phyloP scores from a whole-genome alignment of 495 filamentous ascomycete species.

The Pyrenula massariospora region DNA sequence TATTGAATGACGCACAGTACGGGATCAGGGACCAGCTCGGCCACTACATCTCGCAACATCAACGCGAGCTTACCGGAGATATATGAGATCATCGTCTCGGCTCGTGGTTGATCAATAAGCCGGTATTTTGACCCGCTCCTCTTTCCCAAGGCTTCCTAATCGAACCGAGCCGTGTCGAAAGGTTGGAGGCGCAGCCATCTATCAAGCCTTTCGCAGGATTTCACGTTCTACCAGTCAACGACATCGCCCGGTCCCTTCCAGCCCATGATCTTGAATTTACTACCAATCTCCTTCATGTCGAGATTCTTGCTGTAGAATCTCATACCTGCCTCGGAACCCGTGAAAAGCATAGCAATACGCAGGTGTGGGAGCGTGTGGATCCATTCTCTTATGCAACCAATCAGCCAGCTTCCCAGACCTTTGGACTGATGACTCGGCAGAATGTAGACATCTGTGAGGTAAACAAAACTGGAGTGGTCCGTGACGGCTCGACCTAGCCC shows the following conservation, averaged over 20 bases:
- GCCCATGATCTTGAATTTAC: background rate
- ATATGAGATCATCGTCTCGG: no score
- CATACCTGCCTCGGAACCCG: conserved; percentile 19
- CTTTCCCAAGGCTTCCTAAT: no score
- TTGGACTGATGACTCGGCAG: conserved; percentile 38
- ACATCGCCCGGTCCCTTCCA: background rate
- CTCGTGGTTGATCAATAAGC: no score
- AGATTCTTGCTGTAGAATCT: conserved; percentile 33
- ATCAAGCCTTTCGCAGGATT: no score
- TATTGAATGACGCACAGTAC: no score
- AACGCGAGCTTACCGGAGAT: no score
- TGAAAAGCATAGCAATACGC: conserved; percentile 41
- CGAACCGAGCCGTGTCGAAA: no score
- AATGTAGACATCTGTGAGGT: conserved; percentile 60
- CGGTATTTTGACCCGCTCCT: no score
- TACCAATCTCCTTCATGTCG: conserved; percentile 18
- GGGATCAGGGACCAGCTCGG: no score
- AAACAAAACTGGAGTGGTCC: conserved; percentile 53
- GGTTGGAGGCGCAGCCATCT: no score
- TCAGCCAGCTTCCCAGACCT: conserved; percentile 54
- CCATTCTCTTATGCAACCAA: conserved; percentile 43
- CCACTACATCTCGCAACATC: no score
- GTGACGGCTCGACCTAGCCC: conserved; percentile 55
- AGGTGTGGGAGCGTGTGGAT: conserved; percentile 43
- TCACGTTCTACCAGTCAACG: background rate